Evolutionary conservation across 257 asterid species (phyloP).

Genomic region (Rubia yunnanensis): DNA sequence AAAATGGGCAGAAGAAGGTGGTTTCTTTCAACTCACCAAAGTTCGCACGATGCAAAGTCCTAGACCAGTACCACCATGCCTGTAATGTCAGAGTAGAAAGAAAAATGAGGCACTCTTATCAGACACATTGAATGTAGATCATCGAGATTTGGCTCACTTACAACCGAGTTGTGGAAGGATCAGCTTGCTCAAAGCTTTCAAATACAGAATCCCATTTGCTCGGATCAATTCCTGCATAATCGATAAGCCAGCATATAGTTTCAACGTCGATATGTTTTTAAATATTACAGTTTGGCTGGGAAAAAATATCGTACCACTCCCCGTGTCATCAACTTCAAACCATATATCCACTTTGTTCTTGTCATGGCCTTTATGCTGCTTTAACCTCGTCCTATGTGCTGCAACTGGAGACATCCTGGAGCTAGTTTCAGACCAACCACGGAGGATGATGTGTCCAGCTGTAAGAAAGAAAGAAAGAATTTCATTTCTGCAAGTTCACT

Average conservation of each 20-base stretch:
- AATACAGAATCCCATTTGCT: slow-evolving; percentile 95
- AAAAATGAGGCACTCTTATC: neutral
- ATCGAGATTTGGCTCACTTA: slow-evolving; percentile 20
- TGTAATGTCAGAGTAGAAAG: slow-evolving; percentile 17
- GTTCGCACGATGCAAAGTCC: slow-evolving; percentile 93
- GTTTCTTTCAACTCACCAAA: slow-evolving; percentile 49
- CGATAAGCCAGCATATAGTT: slow-evolving; percentile 4
- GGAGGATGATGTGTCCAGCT: slow-evolving; percentile 76
- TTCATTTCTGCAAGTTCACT: slow-evolving; percentile 13
- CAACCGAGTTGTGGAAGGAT: slow-evolving; percentile 93
- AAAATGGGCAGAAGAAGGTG: neutral
- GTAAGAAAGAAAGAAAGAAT: slow-evolving; percentile 18
- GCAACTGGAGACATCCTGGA: slow-evolving; percentile 22
- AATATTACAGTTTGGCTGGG: neutral
- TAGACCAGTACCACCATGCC: slow-evolving; percentile 98
- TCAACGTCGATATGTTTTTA: neutral
- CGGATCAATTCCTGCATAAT: slow-evolving; percentile 65
- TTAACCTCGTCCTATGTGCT: slow-evolving; percentile 35
- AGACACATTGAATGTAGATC: neutral
- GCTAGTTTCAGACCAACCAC: slow-evolving; percentile 81
- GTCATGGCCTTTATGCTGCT: slow-evolving; percentile 33
- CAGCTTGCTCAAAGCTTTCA: slow-evolving; percentile 97
- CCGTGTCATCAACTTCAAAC: slow-evolving; percentile 92
- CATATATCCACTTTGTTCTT: slow-evolving; percentile 56
- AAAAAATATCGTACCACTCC: slow-evolving; percentile 58